Evolutionary conservation across 202 grass and related monocot genomes (phyloP), one percentile per base, ranked within the genome.

Genomic region (Saccharum hybrid): DNA sequence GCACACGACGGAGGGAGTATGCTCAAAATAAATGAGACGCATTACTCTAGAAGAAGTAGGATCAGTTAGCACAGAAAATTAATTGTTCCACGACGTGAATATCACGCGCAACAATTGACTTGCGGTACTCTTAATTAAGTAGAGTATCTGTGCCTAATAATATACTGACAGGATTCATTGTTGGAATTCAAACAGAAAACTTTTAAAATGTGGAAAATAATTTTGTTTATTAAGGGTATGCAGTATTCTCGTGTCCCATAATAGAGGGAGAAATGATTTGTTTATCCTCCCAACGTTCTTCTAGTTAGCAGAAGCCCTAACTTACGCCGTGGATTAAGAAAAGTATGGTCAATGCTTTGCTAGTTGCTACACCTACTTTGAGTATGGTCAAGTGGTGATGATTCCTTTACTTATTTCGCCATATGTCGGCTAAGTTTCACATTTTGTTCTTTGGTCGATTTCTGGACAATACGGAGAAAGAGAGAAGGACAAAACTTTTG

Each of bases 261-360:
- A 43, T 40, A 23, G 10, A 56, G 43, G 21, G 14, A 40, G 18
- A 73, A 54, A 72, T 0, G 1, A 9, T 22, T 79, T 72, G 5
- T 79, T 65, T 66, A 42, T 79, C 34, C n/a, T 42, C 51, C 83
- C 75, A 41, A 72, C 40, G 13, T 34, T 78, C 40, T 15, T 28
- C 31, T 4, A 48, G 37, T 48, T 28, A 40, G 21, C 36, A 34
- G 3, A 9, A 42, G 21, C 42, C 76, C 33, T 73, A 45, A 68
- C 10, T 77, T 49, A 8, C 21, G 43, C 76, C 43, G 11, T 9
- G 7, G 36, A 80, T 80, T 79, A 86, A 34, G 76, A 71, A 48
- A 60, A 73, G 2, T 22, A 22, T 42, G 33, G 83, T 86, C 59
- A 80, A 80, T 33, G n/a, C n/a, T 64, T 51, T 40, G 60, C 22